Evolutionary conservation across 768 basidiomycete genomes (phyloP), one percentile per base, ranked within the genome.

Genomic region (Neoboletus magnificus): DNA sequence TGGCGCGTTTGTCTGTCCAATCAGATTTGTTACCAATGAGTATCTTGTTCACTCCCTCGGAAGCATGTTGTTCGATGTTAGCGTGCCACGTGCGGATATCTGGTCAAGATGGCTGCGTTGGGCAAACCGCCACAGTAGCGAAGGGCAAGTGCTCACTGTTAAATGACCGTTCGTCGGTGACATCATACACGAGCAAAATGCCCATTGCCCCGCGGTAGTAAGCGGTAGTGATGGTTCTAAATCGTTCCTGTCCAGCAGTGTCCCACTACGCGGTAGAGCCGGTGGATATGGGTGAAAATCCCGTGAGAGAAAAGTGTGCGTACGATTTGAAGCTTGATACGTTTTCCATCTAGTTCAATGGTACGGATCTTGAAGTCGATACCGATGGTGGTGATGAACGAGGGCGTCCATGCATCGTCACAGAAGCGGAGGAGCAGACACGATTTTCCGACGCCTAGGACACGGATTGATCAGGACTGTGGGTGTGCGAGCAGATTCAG

Each of bases 151-250:
- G 81, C 93, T 60, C 59, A 98, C 96, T 97, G 74, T 94, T 91
- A 79, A 97, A 98, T 11, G 91, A 94, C 55, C 86, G 81, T 70
- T 94, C 90, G 71, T 96, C 93, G 33, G 94, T 95, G 35, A 98
- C 95, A 68, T 95, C 93, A 74, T 98, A 99, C n/a, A 99, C 95
- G 54, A 99, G 82, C 52, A 99, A 80, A 67, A 98, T 99, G 51
- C 97, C 97, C 87, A 97, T 96, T 22, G 97, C 97, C 36, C 96
- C 96, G 60, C 97, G 91, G 80, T 99, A 99, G 75, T 99, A 99
- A 12, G 97, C 93, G 22, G 95, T 95, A 43, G 97, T 98, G 72
- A 99, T 98, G 20, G 97, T 98, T 68, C 96, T 82, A 79, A 98
- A 98, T 27, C 95, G 89, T 77, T 99, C 97, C 78, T 98, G 96